Percentiles rank a stretch among this genome's conserved stretches.
Evolutionary conservation across 441 rosid genomes (phyloP).

Genomic region (Geranium incanum): DNA sequence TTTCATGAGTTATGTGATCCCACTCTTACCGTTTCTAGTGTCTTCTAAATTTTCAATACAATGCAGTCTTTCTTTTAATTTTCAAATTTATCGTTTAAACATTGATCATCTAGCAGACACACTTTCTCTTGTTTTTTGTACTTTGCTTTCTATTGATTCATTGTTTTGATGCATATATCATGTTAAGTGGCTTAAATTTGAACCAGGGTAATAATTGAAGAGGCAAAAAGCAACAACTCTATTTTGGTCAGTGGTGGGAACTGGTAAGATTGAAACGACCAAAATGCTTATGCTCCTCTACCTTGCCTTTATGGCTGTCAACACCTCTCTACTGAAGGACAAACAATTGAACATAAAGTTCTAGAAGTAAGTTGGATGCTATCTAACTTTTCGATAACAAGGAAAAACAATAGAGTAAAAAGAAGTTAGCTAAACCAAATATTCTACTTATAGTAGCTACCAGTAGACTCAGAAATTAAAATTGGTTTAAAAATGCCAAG

Average conservation of each 20-base stretch:
- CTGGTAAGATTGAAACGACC: constrained; percentile 93
- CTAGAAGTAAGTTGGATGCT: constrained; percentile 52
- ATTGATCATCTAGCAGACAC: not conserved
- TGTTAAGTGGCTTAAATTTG: constrained; percentile 6
- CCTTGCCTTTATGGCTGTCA: constrained; percentile 90
- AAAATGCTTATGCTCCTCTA: constrained; percentile 94
- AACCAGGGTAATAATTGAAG: constrained; percentile 80
- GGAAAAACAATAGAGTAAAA: not conserved
- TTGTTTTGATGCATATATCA: not conserved
- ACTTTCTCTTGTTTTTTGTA: not conserved
- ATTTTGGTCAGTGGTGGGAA: constrained; percentile 99
- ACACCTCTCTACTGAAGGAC: constrained; percentile 54
- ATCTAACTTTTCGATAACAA: not conserved
- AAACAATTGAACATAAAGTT: constrained; percentile 86
- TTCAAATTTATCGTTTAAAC: not conserved
- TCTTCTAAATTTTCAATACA: not conserved
- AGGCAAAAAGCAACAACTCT: constrained; percentile 70
- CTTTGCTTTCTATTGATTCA: not conserved
- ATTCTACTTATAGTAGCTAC: not conserved
- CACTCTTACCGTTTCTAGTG: too few species aligned
- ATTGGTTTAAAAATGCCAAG: too few species aligned
- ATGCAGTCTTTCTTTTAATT: not conserved
- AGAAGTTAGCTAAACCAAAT: not conserved
- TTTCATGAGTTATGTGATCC: not conserved
- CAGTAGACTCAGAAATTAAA: not conserved